phyloP scores from a whole-genome alignment of 2,329 filamentous ascomycete species.

The Calonectria pteridis region DNA sequence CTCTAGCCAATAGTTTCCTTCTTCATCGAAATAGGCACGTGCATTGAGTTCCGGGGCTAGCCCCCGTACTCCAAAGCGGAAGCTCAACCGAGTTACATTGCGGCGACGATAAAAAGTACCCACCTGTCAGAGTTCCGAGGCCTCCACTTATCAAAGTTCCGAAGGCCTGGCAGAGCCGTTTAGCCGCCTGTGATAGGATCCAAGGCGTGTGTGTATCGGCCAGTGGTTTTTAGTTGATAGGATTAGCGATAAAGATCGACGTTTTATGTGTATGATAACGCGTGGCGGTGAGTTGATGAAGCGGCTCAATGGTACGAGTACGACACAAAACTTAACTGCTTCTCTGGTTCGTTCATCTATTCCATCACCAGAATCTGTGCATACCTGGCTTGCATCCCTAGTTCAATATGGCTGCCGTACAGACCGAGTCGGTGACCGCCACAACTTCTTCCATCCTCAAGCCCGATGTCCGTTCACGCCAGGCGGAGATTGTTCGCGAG shows the following conservation, averaged over 20 bases:
- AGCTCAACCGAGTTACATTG: neutral
- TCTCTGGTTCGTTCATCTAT: neutral
- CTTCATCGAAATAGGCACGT: neutral
- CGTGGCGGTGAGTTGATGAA: neutral
- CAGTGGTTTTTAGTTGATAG: neutral
- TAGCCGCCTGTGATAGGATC: neutral
- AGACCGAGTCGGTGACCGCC: neutral
- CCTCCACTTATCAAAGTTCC: slow-evolving; percentile 11
- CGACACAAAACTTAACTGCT: neutral
- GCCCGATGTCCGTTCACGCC: neutral
- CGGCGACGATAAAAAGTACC: neutral
- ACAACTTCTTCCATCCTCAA: neutral
- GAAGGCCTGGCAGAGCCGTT: neutral
- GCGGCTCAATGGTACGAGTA: neutral
- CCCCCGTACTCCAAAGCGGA: neutral
- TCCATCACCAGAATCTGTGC: neutral
- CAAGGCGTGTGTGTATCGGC: neutral
- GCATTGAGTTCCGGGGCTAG: neutral
- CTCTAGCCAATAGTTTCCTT: neutral
- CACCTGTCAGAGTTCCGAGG: slow-evolving; percentile 3
- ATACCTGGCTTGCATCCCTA: neutral
- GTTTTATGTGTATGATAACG: neutral
- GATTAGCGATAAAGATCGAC: neutral
- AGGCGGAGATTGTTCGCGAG: neutral
- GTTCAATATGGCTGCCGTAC: neutral